Base-by-base conservation (phyloP, 371 early-diverging fungal species). In the Mucor piriformis region DNA sequence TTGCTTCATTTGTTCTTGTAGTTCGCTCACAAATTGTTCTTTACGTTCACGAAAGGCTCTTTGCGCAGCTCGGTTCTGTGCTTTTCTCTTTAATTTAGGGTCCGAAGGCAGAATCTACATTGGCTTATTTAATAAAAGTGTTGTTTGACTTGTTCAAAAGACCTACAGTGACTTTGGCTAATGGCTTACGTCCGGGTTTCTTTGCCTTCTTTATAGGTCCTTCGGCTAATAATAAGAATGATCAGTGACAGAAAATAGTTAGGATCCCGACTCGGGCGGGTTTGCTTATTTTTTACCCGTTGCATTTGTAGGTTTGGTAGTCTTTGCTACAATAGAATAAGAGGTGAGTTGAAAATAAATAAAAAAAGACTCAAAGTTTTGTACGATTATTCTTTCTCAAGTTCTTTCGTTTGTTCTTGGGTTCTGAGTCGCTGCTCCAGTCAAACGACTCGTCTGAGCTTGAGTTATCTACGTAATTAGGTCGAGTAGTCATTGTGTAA, bases 1-100 rank as follows among this genome's bases (percentile, higher is more conserved):
- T 61, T 90, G 83, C 15, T 75, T 78, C 23, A 91, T 70, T 56
- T 91, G 87, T 46, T 83, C 72, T 56, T 89, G 87, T 3, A 90
- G 64, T 21, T 82, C 76, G 50, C 74, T 69, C 11, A 89, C 81
- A 65, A 88, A 83, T 33, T 59, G 53, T 59, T 88, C 83, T 52
- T 89, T 92, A 2, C 92, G 81, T 62, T 88, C 88, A 11, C 92
- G 81, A 59, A 90, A 91, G 3, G 90, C 89, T 27, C 88, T 77
- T 63, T 91, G 91, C 3, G 90, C 90, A 8, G 85, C 88, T 16
- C 92, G 74, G 57, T 91, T 91, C 54, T 91, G 92, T 25, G 84
- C 88, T 37, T 88, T 87, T 38, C 90, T 81, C 51, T 84, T 77
- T 65, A 5, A 32, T 47, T 53, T 56, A 12, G 64, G 64, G 24